Conservation (phyloP, 2,329 filamentous ascomycete species). For the Fusarium coffeatum region DNA sequence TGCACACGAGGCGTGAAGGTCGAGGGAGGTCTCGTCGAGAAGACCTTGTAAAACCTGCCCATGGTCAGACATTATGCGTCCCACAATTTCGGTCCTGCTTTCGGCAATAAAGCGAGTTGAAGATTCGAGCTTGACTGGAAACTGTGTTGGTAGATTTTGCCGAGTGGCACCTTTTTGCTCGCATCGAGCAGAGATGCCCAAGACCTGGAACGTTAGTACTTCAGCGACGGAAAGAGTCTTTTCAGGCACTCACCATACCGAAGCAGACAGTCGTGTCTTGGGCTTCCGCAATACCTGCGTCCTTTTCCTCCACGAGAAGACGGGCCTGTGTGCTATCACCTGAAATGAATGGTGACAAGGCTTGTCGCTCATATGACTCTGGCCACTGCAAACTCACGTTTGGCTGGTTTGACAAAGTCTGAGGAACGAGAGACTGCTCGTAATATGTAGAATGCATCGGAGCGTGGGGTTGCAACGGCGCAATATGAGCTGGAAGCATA, state of each 20-base stretch:
- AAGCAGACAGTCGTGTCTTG: slow-evolving; percentile 9
- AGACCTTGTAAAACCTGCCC: slow-evolving; percentile 30
- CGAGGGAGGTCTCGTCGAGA: slow-evolving; percentile 16
- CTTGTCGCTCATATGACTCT: neutral
- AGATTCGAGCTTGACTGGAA: slow-evolving; percentile 3
- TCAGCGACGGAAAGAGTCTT: neutral
- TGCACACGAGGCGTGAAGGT: neutral
- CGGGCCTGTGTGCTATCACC: too few species aligned
- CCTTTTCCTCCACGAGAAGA: neutral
- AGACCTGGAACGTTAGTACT: neutral
- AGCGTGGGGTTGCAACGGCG: neutral
- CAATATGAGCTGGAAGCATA: too few species aligned
- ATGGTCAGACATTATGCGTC: neutral
- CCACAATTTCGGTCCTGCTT: neutral
- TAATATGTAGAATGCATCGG: rapidly evolving
- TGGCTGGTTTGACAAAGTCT: rapidly evolving
- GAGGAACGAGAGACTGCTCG: neutral
- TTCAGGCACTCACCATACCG: slow-evolving; percentile 11
- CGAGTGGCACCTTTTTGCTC: neutral
- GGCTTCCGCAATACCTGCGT: rapidly evolving
- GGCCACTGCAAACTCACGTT: neutral
- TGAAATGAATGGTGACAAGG: rapidly evolving
- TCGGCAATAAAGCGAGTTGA: slow-evolving; percentile 3
- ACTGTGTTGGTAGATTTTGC: neutral
- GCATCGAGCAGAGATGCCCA: neutral